Percentiles rank a stretch among this genome's conserved stretches.
Evolutionary conservation across 2,329 filamentous ascomycete species (phyloP).

Genomic region (Claviceps monticola): DNA sequence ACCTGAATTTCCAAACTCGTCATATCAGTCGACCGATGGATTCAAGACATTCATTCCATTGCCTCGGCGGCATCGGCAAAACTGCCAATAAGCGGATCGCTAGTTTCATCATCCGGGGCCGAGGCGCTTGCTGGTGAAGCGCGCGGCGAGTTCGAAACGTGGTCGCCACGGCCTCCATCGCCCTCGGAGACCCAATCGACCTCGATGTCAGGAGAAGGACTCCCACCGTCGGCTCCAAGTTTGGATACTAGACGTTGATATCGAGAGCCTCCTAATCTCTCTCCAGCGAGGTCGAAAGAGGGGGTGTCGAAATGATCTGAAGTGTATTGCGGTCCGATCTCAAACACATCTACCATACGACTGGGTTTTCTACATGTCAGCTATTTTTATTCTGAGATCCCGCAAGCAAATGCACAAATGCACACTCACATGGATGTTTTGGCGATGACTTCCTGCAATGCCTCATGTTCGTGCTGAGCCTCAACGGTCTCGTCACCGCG

Average conservation of each 20-base stretch:
- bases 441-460: conserved; percentile 48
- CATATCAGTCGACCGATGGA: neutral
- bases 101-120: conserved; percentile 20
- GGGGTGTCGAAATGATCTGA: conserved; percentile 22
- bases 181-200: conserved; percentile 44
- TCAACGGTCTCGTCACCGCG: conserved; percentile 46
- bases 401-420: neutral
- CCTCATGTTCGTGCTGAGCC: conserved; percentile 49
- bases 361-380: conserved; percentile 21
- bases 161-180: conserved; percentile 17
- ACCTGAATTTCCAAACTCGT: neutral
- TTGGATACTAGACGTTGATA: conserved; percentile 51
- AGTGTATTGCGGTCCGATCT: conserved; percentile 42
- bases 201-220: conserved; percentile 27
- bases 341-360: conserved; percentile 55
- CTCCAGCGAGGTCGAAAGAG: conserved; percentile 34
- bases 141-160: neutral
- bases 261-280: conserved; percentile 40
- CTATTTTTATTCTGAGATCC: neutral
- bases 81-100: conserved; percentile 39
- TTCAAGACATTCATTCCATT: conserved; percentile 22
- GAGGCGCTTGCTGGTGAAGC: conserved; percentile 17
- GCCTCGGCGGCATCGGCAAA: conserved; percentile 45
- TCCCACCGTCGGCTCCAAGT: conserved; percentile 33
- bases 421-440: conserved; percentile 46